phyloP scores from a whole-genome alignment of 768 basidiomycete species.

The Mrakia hoshinonis region DNA sequence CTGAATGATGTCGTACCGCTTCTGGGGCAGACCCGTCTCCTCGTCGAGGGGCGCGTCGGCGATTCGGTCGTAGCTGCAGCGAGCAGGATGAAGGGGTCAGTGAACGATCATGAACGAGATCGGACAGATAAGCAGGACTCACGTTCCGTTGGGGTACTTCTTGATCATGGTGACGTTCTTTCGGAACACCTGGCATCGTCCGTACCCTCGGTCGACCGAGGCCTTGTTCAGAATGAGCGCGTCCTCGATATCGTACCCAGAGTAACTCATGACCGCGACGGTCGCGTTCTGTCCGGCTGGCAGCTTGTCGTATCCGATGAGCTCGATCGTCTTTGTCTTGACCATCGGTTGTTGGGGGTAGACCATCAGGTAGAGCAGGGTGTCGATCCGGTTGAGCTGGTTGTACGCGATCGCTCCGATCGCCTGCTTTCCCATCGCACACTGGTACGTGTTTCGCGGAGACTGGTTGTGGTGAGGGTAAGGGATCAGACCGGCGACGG shows the following conservation, averaged over 20 bases:
- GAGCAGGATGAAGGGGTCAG: neutral
- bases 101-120: neutral
- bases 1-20: slow-evolving; percentile 85
- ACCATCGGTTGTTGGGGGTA: slow-evolving; percentile 99
- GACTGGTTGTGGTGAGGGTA: slow-evolving; percentile 99
- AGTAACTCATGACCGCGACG: slow-evolving; percentile 98
- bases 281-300: slow-evolving; percentile 98
- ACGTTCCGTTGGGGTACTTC: slow-evolving; percentile 96
- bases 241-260: slow-evolving; percentile 99
- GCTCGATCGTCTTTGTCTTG: slow-evolving; percentile 95
- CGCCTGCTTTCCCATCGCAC: slow-evolving; percentile 99
- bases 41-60: slow-evolving; percentile 85
- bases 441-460: slow-evolving; percentile 97
- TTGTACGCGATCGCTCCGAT: slow-evolving; percentile 98
- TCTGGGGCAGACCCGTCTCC: slow-evolving; percentile 58
- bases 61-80: slow-evolving; percentile 74
- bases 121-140: slow-evolving; percentile 42
- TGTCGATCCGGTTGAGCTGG: slow-evolving; percentile 95
- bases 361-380: slow-evolving; percentile 90
- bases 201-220: slow-evolving; percentile 92
- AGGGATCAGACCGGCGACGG: slow-evolving; percentile 94
- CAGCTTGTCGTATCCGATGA: slow-evolving; percentile 89
- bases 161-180: slow-evolving; percentile 90
- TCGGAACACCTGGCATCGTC: slow-evolving; percentile 90
- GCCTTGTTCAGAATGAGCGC: slow-evolving; percentile 94